Evolutionary conservation across 129 eudicot species (phyloP).

Genomic region (Chrysanthemum makinoi): DNA sequence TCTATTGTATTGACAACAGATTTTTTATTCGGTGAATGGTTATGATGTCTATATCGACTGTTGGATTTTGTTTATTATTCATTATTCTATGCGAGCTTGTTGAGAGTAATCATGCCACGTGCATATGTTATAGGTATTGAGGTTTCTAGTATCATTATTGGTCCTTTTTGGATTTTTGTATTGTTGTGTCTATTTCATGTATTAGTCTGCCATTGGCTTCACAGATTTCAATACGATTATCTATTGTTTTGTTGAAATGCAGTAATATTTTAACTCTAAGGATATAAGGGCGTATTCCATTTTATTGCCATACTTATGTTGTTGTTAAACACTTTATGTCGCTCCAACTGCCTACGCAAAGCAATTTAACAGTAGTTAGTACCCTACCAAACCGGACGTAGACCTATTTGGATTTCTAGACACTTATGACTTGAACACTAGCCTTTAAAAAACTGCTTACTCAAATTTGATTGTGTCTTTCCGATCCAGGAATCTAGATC

Average conservation of each 20-base stretch:
- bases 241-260: conserved; percentile 10
- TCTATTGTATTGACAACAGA: no score
- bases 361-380: no score
- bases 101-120: no score
- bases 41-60: conserved; percentile 2
- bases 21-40: neutral
- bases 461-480: neutral
- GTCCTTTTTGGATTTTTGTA: neutral
- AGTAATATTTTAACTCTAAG: neutral
- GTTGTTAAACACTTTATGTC: no score
- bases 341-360: no score
- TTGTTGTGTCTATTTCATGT: neutral
- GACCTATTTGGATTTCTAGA: neutral
- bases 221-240: neutral
- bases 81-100: neutral
- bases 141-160: neutral
- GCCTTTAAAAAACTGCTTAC: neutral
- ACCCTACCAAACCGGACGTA: neutral
- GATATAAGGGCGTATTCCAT: neutral
- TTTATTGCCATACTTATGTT: neutral
- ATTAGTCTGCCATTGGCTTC: neutral
- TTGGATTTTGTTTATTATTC: neutral
- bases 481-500: conserved; percentile 2
- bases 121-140: neutral
- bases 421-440: conserved; percentile 15